phyloP scores from a whole-genome alignment of 2,329 filamentous ascomycete genomes.

The Aspergillus sergii region DNA sequence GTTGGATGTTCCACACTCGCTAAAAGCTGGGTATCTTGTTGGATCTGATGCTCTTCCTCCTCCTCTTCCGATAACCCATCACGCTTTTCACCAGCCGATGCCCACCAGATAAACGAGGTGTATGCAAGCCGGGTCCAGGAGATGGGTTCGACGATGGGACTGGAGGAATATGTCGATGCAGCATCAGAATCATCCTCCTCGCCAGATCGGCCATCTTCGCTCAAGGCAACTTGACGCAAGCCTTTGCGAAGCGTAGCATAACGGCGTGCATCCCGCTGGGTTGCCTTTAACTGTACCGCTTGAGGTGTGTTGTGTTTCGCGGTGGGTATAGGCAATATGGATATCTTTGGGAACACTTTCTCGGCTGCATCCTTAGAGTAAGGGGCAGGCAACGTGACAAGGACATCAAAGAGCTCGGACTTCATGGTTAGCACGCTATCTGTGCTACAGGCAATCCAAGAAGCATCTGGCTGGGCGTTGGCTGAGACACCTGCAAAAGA shows the following conservation, averaged over 20 bases:
- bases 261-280: conserved; percentile 83
- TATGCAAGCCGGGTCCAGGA: conserved; percentile 65
- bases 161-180: conserved; percentile 46
- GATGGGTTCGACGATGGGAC: conserved; percentile 55
- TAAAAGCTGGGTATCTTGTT: conserved; percentile 47
- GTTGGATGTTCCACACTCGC: conserved; percentile 39
- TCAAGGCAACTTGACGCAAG: conserved; percentile 46
- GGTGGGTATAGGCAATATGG: conserved; percentile 61
- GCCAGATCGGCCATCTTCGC: conserved; percentile 23
- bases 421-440: conserved; percentile 91
- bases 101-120: conserved; percentile 68
- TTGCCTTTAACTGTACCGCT: conserved; percentile 67
- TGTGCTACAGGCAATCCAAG: conserved; percentile 94
- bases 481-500: conserved; percentile 58
- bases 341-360: conserved; percentile 75
- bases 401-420: conserved; percentile 81
- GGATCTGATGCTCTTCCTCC: conserved; percentile 50
- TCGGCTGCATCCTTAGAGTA: conserved; percentile 60
- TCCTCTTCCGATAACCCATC: conserved; percentile 57
- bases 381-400: conserved; percentile 76
- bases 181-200: conserved; percentile 43
- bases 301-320: conserved; percentile 44
- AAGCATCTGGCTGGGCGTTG: conserved; percentile 47
- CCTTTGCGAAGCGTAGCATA: conserved; percentile 70
- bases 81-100: conserved; percentile 63